A percentile compares a stretch with the other conserved stretches of the same genome.
Evolutionary conservation across 129 eudicot species (phyloP).

Genomic region (Scalesia atractyloides): DNA sequence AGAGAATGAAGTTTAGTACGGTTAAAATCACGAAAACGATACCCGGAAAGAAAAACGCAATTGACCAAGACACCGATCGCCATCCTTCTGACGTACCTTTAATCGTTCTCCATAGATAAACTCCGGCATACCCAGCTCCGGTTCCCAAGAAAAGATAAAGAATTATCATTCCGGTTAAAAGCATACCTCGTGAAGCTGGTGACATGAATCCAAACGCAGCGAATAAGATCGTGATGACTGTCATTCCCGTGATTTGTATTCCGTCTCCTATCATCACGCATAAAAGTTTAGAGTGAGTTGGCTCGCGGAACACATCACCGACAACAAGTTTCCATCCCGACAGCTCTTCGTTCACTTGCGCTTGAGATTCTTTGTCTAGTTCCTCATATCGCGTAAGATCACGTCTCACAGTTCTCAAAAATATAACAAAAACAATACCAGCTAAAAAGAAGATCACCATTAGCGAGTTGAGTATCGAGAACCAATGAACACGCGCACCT

Average conservation of each 20-base stretch:
- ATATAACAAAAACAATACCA: constrained; percentile 68
- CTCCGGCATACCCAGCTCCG: constrained; percentile 66
- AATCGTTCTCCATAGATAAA: constrained; percentile 50
- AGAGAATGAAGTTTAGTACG: constrained; percentile 36
- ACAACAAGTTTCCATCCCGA: constrained; percentile 84
- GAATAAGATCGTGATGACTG: constrained; percentile 58
- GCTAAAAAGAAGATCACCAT: constrained; percentile 71
- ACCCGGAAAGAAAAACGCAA: constrained; percentile 47
- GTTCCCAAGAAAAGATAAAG: constrained; percentile 67
- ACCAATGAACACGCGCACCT: constrained; percentile 77
- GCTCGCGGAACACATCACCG: constrained; percentile 71
- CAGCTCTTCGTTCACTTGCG: constrained; percentile 71
- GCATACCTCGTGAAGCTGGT: constrained; percentile 77
- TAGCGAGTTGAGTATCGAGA: constrained; percentile 62
- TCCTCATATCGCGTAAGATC: constrained; percentile 70
- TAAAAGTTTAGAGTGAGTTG: constrained; percentile 53
- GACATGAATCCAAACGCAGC: constrained; percentile 82
- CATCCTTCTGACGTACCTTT: constrained; percentile 46
- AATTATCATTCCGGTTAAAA: constrained; percentile 67
- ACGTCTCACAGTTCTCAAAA: constrained; percentile 63
- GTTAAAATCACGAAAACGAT: constrained; percentile 39
- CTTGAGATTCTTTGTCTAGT: constrained; percentile 73
- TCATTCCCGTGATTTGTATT: constrained; percentile 67
- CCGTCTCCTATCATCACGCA: constrained; percentile 70
- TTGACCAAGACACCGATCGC: constrained; percentile 45